Percentiles rank a stretch among this genome's conserved stretches.
These are phyloP conservation scores for Leccinum fibrillosum DNA, from an alignment of 768 basidiomycete genomes.

Conservation along the genomic window DNA sequence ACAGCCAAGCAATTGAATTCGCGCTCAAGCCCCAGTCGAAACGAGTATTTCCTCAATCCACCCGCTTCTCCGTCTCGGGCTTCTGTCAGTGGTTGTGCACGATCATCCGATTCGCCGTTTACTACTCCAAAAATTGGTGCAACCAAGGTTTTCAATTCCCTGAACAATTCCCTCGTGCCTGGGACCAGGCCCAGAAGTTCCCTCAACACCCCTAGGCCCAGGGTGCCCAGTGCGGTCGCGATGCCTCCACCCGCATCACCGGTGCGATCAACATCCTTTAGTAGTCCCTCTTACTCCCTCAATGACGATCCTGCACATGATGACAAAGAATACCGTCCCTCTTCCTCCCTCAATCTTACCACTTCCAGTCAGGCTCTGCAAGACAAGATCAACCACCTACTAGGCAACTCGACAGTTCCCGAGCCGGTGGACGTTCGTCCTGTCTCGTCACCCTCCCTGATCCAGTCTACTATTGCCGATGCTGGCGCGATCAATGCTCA, in stretches of 20 bases:
- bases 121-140: slow-evolving; percentile 60
- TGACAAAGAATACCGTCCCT: slow-evolving; percentile 16
- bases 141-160: slow-evolving; percentile 23
- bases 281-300: slow-evolving; percentile 35
- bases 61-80: slow-evolving; percentile 37
- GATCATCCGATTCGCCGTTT: slow-evolving; percentile 51
- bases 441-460: slow-evolving; percentile 28
- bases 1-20: slow-evolving; percentile 77
- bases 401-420: slow-evolving; percentile 29
- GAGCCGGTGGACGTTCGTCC: slow-evolving; percentile 11
- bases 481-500: slow-evolving; percentile 5
- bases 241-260: slow-evolving; percentile 84
- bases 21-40: slow-evolving; percentile 26
- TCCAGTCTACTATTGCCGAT: slow-evolving; percentile 43
- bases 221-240: slow-evolving; percentile 68
- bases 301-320: slow-evolving; percentile 28
- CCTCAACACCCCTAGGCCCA: slow-evolving; percentile 54
- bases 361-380: slow-evolving; percentile 41
- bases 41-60: slow-evolving; percentile 24
- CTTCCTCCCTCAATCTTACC: slow-evolving; percentile 35
- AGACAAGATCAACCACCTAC: slow-evolving; percentile 46
- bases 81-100: slow-evolving; percentile 36
- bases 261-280: slow-evolving; percentile 29
- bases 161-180: slow-evolving; percentile 15
- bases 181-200: slow-evolving; percentile 33